Evolutionary conservation across 345 rosid genomes (phyloP).

Genomic region (Pseudoturritis turrita): DNA sequence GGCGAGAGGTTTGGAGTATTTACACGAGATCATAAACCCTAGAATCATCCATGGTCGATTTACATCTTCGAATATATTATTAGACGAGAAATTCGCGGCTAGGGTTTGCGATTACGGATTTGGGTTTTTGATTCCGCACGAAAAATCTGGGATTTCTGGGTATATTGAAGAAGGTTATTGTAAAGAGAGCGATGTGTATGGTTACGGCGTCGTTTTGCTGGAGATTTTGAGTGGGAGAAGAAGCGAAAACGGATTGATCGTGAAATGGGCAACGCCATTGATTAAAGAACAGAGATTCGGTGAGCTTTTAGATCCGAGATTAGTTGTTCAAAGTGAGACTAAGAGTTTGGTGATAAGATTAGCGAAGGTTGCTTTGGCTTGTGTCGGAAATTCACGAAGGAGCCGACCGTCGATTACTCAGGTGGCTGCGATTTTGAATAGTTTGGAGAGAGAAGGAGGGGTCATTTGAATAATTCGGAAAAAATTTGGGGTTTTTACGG

Average conservation of each 20-base stretch:
- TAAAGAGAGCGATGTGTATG: slow-evolving; percentile 74
- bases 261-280: slow-evolving; percentile 77
- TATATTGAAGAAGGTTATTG: slow-evolving; percentile 65
- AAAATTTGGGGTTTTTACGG: neutral
- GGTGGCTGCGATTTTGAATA: slow-evolving; percentile 60
- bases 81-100: slow-evolving; percentile 45
- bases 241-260: slow-evolving; percentile 57
- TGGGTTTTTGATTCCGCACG: slow-evolving; percentile 48
- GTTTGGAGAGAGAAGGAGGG: slow-evolving; percentile 39
- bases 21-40: slow-evolving; percentile 53
- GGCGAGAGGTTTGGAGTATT: slow-evolving; percentile 65
- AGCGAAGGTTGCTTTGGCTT: slow-evolving; percentile 78
- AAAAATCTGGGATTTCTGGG: slow-evolving; percentile 48
- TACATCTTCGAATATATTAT: slow-evolving; percentile 57
- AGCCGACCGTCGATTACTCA: slow-evolving; percentile 59
- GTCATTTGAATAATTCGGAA: neutral
- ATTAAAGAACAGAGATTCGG: slow-evolving; percentile 52
- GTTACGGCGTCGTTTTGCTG: slow-evolving; percentile 74
- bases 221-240: slow-evolving; percentile 79
- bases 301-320: slow-evolving; percentile 62
- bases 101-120: slow-evolving; percentile 70
- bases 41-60: slow-evolving; percentile 60
- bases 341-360: slow-evolving; percentile 52
- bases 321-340: slow-evolving; percentile 42
- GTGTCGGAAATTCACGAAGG: slow-evolving; percentile 69